phyloP scores from a whole-genome alignment of 495 filamentous ascomycete species.

The Rhypophila decipiens region DNA sequence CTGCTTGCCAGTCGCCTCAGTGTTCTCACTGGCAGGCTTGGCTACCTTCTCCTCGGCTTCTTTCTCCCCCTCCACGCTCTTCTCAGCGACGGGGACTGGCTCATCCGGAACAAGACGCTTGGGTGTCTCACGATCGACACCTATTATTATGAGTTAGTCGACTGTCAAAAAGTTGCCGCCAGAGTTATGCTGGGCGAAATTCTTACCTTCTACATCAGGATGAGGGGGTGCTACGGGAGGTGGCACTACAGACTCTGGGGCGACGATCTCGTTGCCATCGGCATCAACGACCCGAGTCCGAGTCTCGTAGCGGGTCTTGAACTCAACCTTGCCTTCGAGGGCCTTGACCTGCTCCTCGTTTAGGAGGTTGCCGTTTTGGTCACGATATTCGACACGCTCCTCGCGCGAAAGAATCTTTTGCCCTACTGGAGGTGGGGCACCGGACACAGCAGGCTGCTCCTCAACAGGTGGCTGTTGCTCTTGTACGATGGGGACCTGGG shows the following conservation, averaged over 20 bases:
- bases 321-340: conserved; percentile 84
- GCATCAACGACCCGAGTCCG: conserved; percentile 76
- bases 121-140: conserved; percentile 21
- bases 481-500: conserved; percentile 18
- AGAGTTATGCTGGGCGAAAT: no score
- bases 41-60: conserved; percentile 51
- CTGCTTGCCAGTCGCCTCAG: conserved; percentile 48
- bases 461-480: conserved; percentile 4
- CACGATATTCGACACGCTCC: conserved; percentile 88
- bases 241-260: conserved; percentile 28
- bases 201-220: conserved; percentile 66
- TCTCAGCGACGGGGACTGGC: conserved; percentile 42
- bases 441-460: conserved; percentile 30
- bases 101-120: conserved; percentile 30
- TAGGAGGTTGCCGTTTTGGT: conserved; percentile 86
- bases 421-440: conserved; percentile 35
- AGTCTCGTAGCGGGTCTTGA: conserved; percentile 91
- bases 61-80: conserved; percentile 58
- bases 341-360: conserved; percentile 75
- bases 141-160: conserved; percentile 4
- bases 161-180: conserved; percentile 12
- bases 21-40: conserved; percentile 71
- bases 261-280: conserved; percentile 60
- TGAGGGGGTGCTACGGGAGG: conserved; percentile 65
- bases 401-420: conserved; percentile 59